phyloP scores from a whole-genome alignment of 768 basidiomycete genomes.

The Boletus rufocinnamomeus region DNA sequence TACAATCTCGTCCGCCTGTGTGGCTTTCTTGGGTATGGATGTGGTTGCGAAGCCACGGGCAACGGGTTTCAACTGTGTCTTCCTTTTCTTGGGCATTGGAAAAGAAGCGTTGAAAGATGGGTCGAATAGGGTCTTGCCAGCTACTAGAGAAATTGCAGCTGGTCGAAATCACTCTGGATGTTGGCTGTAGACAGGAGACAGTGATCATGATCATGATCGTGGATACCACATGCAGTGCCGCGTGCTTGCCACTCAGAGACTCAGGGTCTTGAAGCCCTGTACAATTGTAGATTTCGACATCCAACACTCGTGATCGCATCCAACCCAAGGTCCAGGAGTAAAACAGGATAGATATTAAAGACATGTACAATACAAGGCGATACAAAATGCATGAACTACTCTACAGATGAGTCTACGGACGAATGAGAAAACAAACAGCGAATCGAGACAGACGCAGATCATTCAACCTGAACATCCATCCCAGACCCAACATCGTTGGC shows the following conservation, averaged over 20 bases:
- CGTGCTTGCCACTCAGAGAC: background rate
- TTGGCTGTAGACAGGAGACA: background rate
- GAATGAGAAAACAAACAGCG: slow-evolving; percentile 14
- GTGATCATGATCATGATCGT: slow-evolving; percentile 4
- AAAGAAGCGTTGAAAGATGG: background rate
- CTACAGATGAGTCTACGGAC: slow-evolving; percentile 29
- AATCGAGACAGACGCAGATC: slow-evolving; percentile 19
- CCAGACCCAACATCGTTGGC: slow-evolving; percentile 27
- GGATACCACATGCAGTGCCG: background rate
- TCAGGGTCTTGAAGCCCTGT: too few relatives aligned
- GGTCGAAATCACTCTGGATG: background rate
- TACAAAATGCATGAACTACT: slow-evolving; percentile 34
- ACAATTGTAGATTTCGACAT: background rate
- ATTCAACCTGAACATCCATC: slow-evolving; percentile 31
- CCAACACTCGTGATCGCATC: background rate
- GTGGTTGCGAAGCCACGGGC: slow-evolving; percentile 79
- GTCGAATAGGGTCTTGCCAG: background rate
- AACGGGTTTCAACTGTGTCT: slow-evolving; percentile 73
- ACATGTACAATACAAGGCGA: slow-evolving; percentile 32
- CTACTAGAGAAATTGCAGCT: background rate
- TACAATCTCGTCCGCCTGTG: slow-evolving; percentile 33
- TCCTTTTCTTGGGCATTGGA: slow-evolving; percentile 82
- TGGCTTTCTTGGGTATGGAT: slow-evolving; percentile 77
- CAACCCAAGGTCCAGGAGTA: background rate
- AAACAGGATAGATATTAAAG: slow-evolving; percentile 28